Base-by-base conservation (phyloP, 2,329 filamentous ascomycete genomes). In the Sporothrix dimorphospora region DNA sequence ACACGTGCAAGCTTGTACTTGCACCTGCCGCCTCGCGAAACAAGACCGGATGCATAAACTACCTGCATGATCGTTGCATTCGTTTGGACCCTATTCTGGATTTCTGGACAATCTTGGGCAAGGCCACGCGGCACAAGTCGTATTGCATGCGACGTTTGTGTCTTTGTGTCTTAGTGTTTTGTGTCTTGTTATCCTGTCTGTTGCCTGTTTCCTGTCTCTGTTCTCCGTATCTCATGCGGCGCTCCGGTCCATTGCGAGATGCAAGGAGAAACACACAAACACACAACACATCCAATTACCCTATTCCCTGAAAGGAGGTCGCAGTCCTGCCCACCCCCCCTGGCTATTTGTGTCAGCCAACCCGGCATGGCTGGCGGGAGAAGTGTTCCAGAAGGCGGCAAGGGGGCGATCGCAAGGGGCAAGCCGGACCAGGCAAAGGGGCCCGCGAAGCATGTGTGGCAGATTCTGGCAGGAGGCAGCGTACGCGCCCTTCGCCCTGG, bases 371-470 rank as follows among this genome's bases (percentile, higher is more conserved):
- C 53, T 63, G 40, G 42, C 9, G 69, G 42, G 24, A 51, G 67
- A 69, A 57, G 38, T 59, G 53, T 59, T 70, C 67, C 53, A 70
- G 67, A 70, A 49, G 40, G 38, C 40, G 19, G 55, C 53, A 63
- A 49, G 68, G 63, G n/a, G 21, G 14, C 42, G 42, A 34, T 49
- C 24, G 24, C 7, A 49, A 47, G 63, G 24, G 42, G 8, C 1
- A 12, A 38, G 16, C 38, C 12, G 8, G 19, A 21, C 53, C 14
- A 27, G 24, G 24, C 12, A 24, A 30, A 40, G 14, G 24, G 53
- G 3, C 14, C 4, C 14, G 27, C 53, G 24, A 57, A 34, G 53
- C 16, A 34, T 19, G 53, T 27, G 53, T 19, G 27, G 53, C 27
- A 34, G 53, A 24, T 19, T 34, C n/a, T 34, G 53, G 53, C 14